Evolutionary conservation across 768 basidiomycete species (phyloP), one percentile per base, ranked within the genome.

Genomic region (Boletus vermiculosoides): DNA sequence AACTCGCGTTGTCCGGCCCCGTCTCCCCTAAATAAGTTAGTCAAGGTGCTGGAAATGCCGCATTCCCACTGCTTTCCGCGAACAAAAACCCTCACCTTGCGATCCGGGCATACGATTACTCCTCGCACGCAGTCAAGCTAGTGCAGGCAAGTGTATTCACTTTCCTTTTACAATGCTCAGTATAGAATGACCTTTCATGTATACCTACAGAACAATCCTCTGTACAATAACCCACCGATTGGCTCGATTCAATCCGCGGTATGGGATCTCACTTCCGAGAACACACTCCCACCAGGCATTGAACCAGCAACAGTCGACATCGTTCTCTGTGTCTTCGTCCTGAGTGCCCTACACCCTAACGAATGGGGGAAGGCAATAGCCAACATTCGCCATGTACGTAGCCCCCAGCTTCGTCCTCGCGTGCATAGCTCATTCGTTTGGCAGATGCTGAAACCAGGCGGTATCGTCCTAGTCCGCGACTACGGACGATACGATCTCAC

Each of bases 401-500:
- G 3, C 45, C n/a, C 33, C 33, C n/a, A n/a, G 3, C 3, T 25
- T 42, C 20, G 2, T 23, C 33, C 7, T 44, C 58, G 52, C 34
- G 20, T 13, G 8, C 59, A 40, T 44, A 12, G 28, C 37, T 52
- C 12, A 59, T n/a, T n/a, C 18, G 30, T 48, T 13, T 23, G 23
- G 18, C 63, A 96, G 90, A 90, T 96, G 66, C 79, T 99, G 5
- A 98, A 93, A 75, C 95, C 94, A 0, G 89, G 86, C 8, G 97
- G 97, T 1, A 71, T 84, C 11, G 78, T 96, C 8, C 77, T 97
- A 8, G 79, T 98, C 56, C 86, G 97, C 12, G 97, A 99, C 71
- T 99, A 98, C 66, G 97, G 96, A 3, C 84, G 96, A 25, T 81
- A 98, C 67, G 96, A 99, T 68, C 83, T 99, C 45, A 92, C 97